phyloP scores from a whole-genome alignment of 2,329 filamentous ascomycete genomes.

The Teratosphaeria zuluensis region DNA sequence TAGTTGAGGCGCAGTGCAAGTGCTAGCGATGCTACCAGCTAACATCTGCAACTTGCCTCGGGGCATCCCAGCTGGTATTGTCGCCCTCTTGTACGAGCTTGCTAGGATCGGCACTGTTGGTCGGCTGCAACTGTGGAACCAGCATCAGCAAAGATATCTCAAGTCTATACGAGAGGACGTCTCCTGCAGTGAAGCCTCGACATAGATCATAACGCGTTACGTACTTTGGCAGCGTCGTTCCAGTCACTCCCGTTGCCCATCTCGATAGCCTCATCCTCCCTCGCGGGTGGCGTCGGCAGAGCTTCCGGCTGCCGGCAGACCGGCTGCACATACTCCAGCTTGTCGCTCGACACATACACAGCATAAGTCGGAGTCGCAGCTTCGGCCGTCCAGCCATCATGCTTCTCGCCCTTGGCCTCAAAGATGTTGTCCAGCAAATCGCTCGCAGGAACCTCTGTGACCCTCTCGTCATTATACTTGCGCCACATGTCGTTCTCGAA shows the following conservation, averaged over 20 bases:
- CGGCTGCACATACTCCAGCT: constrained; percentile 46
- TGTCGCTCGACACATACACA: constrained; percentile 67
- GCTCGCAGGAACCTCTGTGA: constrained; percentile 49
- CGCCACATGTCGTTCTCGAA: constrained; percentile 75
- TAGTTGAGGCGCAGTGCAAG: not conserved
- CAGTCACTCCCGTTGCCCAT: constrained; percentile 2
- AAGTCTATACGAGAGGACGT: no score
- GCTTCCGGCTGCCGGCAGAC: constrained; percentile 23
- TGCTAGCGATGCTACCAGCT: not conserved
- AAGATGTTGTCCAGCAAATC: constrained; percentile 53
- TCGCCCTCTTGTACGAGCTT: not conserved
- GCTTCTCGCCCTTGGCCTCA: constrained; percentile 48
- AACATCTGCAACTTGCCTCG: not conserved
- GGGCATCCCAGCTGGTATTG: not conserved
- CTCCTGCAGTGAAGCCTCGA: not conserved
- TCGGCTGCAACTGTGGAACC: not conserved
- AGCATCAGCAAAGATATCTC: not conserved
- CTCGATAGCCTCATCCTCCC: not conserved
- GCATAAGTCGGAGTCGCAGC: constrained; percentile 66
- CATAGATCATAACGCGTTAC: not conserved
- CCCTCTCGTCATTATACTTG: constrained; percentile 83
- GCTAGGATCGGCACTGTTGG: not conserved
- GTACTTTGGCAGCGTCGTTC: not conserved
- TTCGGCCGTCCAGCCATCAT: constrained; percentile 27
- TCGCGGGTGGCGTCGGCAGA: not conserved